Percentiles rank a stretch among this genome's conserved stretches.
These are phyloP conservation scores for Achaetomiella virescens DNA, from an alignment of 495 filamentous ascomycete species.

Conservation along the genomic window DNA sequence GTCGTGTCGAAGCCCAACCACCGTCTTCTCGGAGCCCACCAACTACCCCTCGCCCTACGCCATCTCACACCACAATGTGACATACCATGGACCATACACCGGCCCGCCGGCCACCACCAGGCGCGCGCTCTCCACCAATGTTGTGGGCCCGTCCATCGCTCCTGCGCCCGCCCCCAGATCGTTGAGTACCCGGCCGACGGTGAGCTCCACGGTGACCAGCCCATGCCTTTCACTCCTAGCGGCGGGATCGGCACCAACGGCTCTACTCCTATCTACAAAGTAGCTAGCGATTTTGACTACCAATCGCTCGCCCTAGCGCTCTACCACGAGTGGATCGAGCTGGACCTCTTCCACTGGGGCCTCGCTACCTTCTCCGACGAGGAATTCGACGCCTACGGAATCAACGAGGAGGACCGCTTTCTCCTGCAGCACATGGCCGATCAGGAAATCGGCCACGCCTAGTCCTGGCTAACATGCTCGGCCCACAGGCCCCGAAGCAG, in stretches of 20 bases:
- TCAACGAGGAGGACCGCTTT: conserved; percentile 61
- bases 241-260: conserved; percentile 82
- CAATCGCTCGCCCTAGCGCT: conserved; percentile 63
- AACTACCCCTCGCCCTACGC: conserved; percentile 17
- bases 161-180: conserved; percentile 42
- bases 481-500: conserved; percentile 61
- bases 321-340: conserved; percentile 82
- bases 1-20: conserved; percentile 34
- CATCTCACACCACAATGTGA: conserved; percentile 35
- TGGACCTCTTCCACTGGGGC: conserved; percentile 81
- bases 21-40: conserved; percentile 22
- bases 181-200: conserved; percentile 66
- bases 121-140: conserved; percentile 48
- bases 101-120: conserved; percentile 55
- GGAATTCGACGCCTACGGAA: conserved; percentile 63
- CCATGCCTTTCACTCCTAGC: conserved; percentile 65
- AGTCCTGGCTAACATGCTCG: conserved; percentile 75
- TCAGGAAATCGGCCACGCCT: conserved; percentile 78
- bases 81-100: conserved; percentile 50
- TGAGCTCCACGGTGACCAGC: conserved; percentile 54
- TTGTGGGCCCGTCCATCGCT: conserved; percentile 45
- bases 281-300: conserved; percentile 68
- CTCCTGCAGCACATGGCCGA: conserved; percentile 80
- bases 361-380: conserved; percentile 61
- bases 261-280: conserved; percentile 62